Evolutionary conservation across 2,329 filamentous ascomycete genomes (phyloP).

Genomic region (Tricladium varicosporioides): DNA sequence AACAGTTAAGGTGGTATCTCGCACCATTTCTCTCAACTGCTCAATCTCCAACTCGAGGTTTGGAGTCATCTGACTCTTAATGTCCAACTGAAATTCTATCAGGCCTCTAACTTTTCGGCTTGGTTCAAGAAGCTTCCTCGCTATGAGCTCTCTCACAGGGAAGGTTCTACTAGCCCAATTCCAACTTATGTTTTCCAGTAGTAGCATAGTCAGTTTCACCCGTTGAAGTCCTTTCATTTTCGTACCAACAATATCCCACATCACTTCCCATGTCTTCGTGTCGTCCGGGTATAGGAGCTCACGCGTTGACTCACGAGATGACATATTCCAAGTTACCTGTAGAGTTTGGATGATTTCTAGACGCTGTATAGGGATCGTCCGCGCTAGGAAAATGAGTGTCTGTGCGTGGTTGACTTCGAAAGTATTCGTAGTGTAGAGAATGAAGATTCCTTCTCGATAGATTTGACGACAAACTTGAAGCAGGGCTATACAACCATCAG

Average conservation of each 20-base stretch:
- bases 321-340: not conserved
- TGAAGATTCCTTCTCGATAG: not conserved
- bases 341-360: not conserved
- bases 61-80: not conserved
- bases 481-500: not conserved
- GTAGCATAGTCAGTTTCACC: slow-evolving; percentile 2
- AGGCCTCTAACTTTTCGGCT: not conserved
- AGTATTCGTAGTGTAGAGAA: not conserved
- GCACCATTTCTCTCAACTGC: too few species aligned
- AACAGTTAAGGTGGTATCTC: too few species aligned
- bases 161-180: not conserved
- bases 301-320: not conserved
- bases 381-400: not conserved
- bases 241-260: not conserved
- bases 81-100: not conserved
- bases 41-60: too few species aligned
- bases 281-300: not conserved
- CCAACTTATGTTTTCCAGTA: not conserved
- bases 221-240: slow-evolving; percentile 1
- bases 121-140: not conserved
- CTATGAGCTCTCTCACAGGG: not conserved
- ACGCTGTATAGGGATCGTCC: not conserved
- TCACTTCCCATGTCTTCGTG: not conserved
- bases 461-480: slow-evolving; percentile 1
- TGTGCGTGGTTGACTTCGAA: slow-evolving; percentile 3